Evolutionary conservation across 164 flowering plant genomes (phyloP).

Genomic region (Berberis thunbergii): DNA sequence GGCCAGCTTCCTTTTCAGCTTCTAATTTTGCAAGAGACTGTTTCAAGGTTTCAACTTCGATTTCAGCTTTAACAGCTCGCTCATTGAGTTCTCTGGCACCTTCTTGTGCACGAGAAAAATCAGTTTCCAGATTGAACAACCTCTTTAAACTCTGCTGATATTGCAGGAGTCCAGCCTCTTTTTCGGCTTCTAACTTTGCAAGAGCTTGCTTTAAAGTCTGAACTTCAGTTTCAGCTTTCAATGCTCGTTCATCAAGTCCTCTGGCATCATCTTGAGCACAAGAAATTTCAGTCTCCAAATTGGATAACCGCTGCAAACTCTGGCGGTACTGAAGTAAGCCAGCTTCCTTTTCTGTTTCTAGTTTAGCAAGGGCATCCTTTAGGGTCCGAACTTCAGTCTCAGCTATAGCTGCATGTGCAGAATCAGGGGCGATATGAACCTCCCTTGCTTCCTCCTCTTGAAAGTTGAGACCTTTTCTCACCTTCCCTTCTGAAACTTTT

Average conservation of each 20-base stretch:
- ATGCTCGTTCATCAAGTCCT: slow-evolving; percentile 39
- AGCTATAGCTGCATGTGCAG: slow-evolving; percentile 15
- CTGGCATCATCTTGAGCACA: neutral
- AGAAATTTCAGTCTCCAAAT: neutral
- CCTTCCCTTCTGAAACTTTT: slow-evolving; percentile 8
- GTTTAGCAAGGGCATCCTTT: slow-evolving; percentile 10
- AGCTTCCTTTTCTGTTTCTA: slow-evolving; percentile 12
- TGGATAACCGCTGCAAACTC: slow-evolving; percentile 37
- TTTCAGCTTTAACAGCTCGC: slow-evolving; percentile 25
- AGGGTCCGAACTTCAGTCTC: slow-evolving; percentile 23
- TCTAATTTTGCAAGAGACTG: slow-evolving; percentile 10
- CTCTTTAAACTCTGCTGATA: slow-evolving; percentile 29
- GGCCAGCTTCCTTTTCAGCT: slow-evolving; percentile 14
- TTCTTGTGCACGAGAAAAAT: slow-evolving; percentile 22
- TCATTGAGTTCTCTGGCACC: slow-evolving; percentile 14
- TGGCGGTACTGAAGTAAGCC: slow-evolving; percentile 34
- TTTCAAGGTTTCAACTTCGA: slow-evolving; percentile 19
- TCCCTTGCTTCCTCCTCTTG: neutral
- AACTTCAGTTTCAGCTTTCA: slow-evolving; percentile 52
- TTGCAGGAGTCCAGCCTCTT: slow-evolving; percentile 36
- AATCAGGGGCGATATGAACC: neutral
- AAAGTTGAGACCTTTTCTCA: neutral
- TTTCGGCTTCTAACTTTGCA: slow-evolving; percentile 39
- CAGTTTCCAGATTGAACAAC: slow-evolving; percentile 36
- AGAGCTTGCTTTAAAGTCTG: slow-evolving; percentile 44